phyloP scores from a whole-genome alignment of 2,329 filamentous ascomycete genomes.

The Metarhizium brunneum region DNA sequence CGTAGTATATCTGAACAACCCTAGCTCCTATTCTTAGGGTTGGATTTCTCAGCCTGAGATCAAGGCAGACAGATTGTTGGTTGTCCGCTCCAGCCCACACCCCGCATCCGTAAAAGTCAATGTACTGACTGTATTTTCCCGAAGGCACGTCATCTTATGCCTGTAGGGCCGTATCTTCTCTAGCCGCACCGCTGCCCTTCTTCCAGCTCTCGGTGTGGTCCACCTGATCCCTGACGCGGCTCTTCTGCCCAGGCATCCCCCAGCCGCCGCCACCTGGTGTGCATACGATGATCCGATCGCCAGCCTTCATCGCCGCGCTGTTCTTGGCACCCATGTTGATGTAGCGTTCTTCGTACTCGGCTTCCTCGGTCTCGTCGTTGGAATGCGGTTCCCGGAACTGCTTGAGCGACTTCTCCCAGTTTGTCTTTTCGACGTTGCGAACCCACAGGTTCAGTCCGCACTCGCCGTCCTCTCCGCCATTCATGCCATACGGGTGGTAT shows the following conservation, averaged over 20 bases:
- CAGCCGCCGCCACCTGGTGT: conserved; percentile 76
- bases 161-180: conserved; percentile 52
- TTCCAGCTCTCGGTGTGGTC: conserved; percentile 49
- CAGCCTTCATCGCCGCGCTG: conserved; percentile 64
- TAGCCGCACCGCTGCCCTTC: conserved; percentile 45
- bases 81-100: neutral
- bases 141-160: conserved; percentile 22
- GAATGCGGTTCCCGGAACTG: conserved; percentile 23
- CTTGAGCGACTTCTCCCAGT: conserved; percentile 35
- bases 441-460: conserved; percentile 87
- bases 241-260: conserved; percentile 52
- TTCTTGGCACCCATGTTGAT: conserved; percentile 76
- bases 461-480: conserved; percentile 69
- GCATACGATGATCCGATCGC: conserved; percentile 67
- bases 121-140: neutral
- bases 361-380: conserved; percentile 19
- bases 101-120: neutral
- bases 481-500: conserved; percentile 57
- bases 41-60: neutral
- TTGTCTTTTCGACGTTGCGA: conserved; percentile 53
- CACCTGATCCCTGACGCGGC: conserved; percentile 33
- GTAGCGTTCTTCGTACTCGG: conserved; percentile 46
- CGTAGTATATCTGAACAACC: neutral
- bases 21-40: neutral
- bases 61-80: neutral